Evolutionary conservation across 2,329 filamentous ascomycete species (phyloP), one percentile per base, ranked within the genome.

Genomic region (Pyrenophora tritici-repentis): DNA sequence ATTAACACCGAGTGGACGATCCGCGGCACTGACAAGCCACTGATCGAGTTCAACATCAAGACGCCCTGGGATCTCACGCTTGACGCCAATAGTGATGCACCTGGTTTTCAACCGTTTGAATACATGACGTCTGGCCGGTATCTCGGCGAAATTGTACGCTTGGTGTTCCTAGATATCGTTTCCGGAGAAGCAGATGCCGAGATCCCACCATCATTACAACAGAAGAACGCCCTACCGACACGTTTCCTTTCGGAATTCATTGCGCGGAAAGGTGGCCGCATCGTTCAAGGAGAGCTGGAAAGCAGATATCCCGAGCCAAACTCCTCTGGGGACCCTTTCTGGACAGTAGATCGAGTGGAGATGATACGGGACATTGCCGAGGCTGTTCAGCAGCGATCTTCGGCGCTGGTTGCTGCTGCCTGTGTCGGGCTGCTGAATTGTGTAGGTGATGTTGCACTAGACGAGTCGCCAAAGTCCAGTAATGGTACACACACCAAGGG

Each of bases 1-100:
- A 85, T 93, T 56, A 93, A 93, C 67, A 93, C 90, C 0, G 90
- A 94, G 73, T 92, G 88, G 87, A 89, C 87, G 43, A 91, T 94
- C 62, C 86, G 86, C 20, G 89, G 89, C 6, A 85, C 89, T 2
- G 85, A 85, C n/a, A 78, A 80, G 6, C 87, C 89, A 0, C 75
- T 93, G 46, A 78, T 80, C 18, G 79, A 86, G 18, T 75, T 86
- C 16, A 77, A 78, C 1, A 79, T 92, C 40, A 83, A 90, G 43
- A 91, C 83, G 8, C 75, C 75, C 31, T 93, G 89, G 89, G 90
- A 94, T 63, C 73, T 78, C 8, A 75, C 80, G 51, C 79, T 94
- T 5, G 88, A 91, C 61, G 73, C 73, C 4, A 81, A 85, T 38
- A 87, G 86, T 61, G 86, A 90, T 61, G 78, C 78, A 6, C 87